Evolutionary conservation across 2,329 filamentous ascomycete genomes (phyloP).

Genomic region (Xylaria digitata): DNA sequence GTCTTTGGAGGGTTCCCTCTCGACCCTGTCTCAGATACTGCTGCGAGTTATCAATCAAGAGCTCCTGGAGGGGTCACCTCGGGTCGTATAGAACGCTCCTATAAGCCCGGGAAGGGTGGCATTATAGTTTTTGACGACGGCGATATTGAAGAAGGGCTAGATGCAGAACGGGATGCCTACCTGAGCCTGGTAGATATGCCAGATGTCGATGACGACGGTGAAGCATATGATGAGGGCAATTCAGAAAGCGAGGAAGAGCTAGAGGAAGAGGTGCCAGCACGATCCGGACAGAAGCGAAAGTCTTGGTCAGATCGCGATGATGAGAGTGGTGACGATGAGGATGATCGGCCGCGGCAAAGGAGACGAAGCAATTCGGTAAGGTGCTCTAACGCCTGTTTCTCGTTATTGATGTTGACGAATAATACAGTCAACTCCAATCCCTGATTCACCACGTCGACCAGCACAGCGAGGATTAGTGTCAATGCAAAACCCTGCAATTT

Average conservation of each 20-base stretch:
- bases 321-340: constrained; percentile 77
- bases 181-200: constrained; percentile 91
- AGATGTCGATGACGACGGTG: constrained; percentile 80
- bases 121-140: constrained; percentile 96
- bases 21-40: constrained; percentile 62
- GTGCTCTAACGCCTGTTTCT: constrained; percentile 34
- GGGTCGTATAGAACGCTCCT: constrained; percentile 77
- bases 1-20: constrained; percentile 82
- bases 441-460: constrained; percentile 71
- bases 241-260: constrained; percentile 68
- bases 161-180: constrained; percentile 81
- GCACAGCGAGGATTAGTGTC: constrained; percentile 70
- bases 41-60: constrained; percentile 60
- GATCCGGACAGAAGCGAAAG: constrained; percentile 77
- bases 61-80: constrained; percentile 75
- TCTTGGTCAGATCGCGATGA: constrained; percentile 79
- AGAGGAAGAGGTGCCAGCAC: constrained; percentile 57
- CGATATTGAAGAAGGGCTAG: constrained; percentile 87
- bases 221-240: constrained; percentile 69
- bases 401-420: constrained; percentile 49
- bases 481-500: constrained; percentile 59
- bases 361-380: constrained; percentile 88
- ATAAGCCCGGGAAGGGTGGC: constrained; percentile 83
- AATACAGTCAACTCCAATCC: constrained; percentile 71
- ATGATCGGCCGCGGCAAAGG: constrained; percentile 80